Percentiles rank a stretch among this genome's conserved stretches.
These are phyloP conservation scores for Rhytidhysteron rufulum DNA, from an alignment of 2,329 filamentous ascomycete genomes.

Conservation along the genomic window DNA sequence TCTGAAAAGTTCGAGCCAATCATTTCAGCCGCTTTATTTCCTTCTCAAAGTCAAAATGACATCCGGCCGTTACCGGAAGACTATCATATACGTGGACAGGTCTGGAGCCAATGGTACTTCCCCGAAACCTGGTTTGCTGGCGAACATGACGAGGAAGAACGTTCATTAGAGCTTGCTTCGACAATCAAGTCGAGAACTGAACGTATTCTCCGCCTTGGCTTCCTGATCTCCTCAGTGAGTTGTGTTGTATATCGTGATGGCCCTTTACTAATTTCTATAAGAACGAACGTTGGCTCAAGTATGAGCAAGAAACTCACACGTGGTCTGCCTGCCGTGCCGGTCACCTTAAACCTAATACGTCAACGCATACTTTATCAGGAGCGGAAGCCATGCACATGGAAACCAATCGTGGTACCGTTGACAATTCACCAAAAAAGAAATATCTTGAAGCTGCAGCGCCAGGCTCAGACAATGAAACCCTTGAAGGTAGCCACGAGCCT, in stretches of 20 bases:
- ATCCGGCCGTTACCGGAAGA: slow-evolving; percentile 65
- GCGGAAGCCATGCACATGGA: slow-evolving; percentile 3
- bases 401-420: neutral
- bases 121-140: slow-evolving; percentile 59
- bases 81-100: slow-evolving; percentile 60
- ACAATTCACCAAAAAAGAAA: slow-evolving; percentile 1
- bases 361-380: slow-evolving; percentile 3
- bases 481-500: neutral
- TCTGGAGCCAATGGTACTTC: slow-evolving; percentile 59
- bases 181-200: slow-evolving; percentile 57
- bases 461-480: neutral
- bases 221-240: slow-evolving; percentile 40
- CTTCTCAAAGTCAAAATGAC: slow-evolving; percentile 41
- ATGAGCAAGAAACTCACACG: slow-evolving; percentile 20
- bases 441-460: neutral
- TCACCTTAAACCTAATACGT: neutral
- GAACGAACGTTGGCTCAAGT: slow-evolving; percentile 28
- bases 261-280: slow-evolving; percentile 8
- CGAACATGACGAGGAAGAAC: slow-evolving; percentile 64
- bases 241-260: neutral
- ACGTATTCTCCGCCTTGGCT: slow-evolving; percentile 57
- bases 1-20: slow-evolving; percentile 36
- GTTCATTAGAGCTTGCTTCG: slow-evolving; percentile 59
- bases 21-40: slow-evolving; percentile 40
- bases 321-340: slow-evolving; percentile 17